Evolutionary conservation across 805 yeast genomes (phyloP).

Genomic region (Sugiyamaella americana): DNA sequence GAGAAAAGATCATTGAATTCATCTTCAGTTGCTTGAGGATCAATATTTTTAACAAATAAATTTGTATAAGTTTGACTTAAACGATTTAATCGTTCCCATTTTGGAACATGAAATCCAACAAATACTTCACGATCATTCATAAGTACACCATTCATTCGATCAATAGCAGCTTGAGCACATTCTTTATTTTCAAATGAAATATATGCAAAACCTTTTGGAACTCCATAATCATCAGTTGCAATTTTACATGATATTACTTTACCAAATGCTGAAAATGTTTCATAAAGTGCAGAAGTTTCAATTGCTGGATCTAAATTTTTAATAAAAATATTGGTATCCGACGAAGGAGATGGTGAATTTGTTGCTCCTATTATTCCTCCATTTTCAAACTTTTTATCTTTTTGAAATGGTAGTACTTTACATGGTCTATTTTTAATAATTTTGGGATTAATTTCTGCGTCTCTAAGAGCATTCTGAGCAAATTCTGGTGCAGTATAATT

Average conservation of each 20-base stretch:
- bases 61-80: slow-evolving; percentile 46
- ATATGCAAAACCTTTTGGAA: slow-evolving; percentile 56
- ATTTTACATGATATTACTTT: slow-evolving; percentile 45
- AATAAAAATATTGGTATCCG: slow-evolving; percentile 50
- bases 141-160: slow-evolving; percentile 44
- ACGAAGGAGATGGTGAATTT: neutral
- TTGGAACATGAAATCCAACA: slow-evolving; percentile 60
- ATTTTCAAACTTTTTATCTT: slow-evolving; percentile 40
- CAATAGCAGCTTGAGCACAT: slow-evolving; percentile 59
- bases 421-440: slow-evolving; percentile 74
- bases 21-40: slow-evolving; percentile 34
- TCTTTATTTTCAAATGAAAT: slow-evolving; percentile 52
- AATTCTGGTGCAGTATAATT: slow-evolving; percentile 71
- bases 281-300: slow-evolving; percentile 46
- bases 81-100: slow-evolving; percentile 50
- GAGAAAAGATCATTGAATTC: slow-evolving; percentile 41
- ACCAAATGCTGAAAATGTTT: slow-evolving; percentile 48
- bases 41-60: slow-evolving; percentile 50
- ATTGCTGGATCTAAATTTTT: slow-evolving; percentile 51
- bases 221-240: slow-evolving; percentile 42
- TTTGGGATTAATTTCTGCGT: slow-evolving; percentile 57
- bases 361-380: neutral
- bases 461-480: slow-evolving; percentile 78
- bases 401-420: slow-evolving; percentile 91
- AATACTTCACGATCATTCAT: slow-evolving; percentile 33